Conservation (phyloP, 1,139 yeast genomes). For the Candida sanyaensis region DNA sequence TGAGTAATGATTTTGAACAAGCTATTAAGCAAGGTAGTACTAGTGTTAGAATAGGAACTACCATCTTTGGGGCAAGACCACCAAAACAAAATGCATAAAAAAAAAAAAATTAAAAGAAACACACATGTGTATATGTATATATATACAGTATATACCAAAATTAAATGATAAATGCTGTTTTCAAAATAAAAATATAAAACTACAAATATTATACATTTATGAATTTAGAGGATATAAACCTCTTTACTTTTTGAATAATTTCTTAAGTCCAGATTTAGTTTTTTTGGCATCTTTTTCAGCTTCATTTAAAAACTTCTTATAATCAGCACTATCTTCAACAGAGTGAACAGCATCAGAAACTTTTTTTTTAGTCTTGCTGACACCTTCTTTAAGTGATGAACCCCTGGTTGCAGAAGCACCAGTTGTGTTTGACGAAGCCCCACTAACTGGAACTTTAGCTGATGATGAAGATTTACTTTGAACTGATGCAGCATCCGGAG, state of each 20-base stretch:
- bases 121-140: too few species aligned
- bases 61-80: conserved; percentile 81
- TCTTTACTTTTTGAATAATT: conserved; percentile 19
- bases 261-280: conserved; percentile 21
- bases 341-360: conserved; percentile 4
- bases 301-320: conserved; percentile 7
- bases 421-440: neutral
- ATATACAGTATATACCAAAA: neutral
- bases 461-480: neutral
- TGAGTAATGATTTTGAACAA: conserved; percentile 85
- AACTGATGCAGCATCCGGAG: neutral
- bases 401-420: neutral
- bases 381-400: neutral
- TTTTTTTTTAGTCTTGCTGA: neutral
- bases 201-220: neutral
- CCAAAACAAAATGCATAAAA: conserved; percentile 20
- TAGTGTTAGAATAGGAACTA: conserved; percentile 87
- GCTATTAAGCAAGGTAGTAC: conserved; percentile 91
- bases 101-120: neutral
- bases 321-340: conserved; percentile 9
- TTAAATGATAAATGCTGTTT: neutral
- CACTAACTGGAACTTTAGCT: neutral
- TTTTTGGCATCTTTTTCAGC: conserved; percentile 14
- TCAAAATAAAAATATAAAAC: neutral
- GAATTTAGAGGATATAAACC: too few species aligned